Evolutionary conservation across 78 protist genomes (phyloP), one percentile per base, ranked within the genome.

Genomic region (Bigelowiella natans): DNA sequence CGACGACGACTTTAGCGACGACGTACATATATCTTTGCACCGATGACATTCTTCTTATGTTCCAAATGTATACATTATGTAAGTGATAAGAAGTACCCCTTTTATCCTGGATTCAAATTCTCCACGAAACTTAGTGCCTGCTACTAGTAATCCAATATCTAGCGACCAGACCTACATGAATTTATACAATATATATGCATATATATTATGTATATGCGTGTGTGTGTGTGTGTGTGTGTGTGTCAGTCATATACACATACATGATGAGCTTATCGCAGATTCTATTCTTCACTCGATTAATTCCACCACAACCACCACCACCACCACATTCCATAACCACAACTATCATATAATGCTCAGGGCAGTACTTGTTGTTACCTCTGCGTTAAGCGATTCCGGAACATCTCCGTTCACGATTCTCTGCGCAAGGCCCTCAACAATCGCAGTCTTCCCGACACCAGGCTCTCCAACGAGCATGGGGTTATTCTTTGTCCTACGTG

Each of bases 391-490:
- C 39, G 90, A 39, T 73, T 95, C 95, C 0, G 99, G 99, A 38
- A 98, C 98, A 64, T 98, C 99, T 39, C 98, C 99, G 36, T 82
- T 37, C 1, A 97, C 97, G 31, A 98, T 97, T 37, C 98, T 90
- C 89, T 97, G 99, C 1, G 99, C 99, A 38, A 98, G 89, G 29
- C 99, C 99, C 39, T 98, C 99, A 1, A 95, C 99, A 0, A 98
- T 94, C 26, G 99, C 96, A 1, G 96, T 95, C 88, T 94, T 94
- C 0, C 94, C 95, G 34, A 93, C 97, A 31, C 99, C 99, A 0
- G 99, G 99, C 85, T 95, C 98, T 36, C 99, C 99, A 31, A 97
- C 94, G 31, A 98, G 96, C n/a, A 96, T 97, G 1, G 99, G 99
- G 92, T 97, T 98, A 95, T 97, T 97, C 95, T 98, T 98, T 0